Evolutionary conservation across 768 basidiomycete genomes (phyloP).

Genomic region (Suillus variegatus): DNA sequence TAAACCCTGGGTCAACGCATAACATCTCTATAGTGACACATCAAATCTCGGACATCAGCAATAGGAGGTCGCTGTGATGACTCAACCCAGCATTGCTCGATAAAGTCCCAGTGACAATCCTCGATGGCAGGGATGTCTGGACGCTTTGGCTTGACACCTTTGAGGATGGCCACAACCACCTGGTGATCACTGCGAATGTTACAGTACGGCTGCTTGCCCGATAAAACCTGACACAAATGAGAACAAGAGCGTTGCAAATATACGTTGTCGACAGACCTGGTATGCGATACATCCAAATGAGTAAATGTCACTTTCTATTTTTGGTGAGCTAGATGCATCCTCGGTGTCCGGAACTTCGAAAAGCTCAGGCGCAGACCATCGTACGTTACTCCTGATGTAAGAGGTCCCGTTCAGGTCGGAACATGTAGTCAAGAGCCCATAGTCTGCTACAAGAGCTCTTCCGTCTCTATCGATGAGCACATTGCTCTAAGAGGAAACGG

Average conservation of each 20-base stretch:
- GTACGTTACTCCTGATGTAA: conserved; percentile 25
- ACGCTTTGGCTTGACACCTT: conserved; percentile 2
- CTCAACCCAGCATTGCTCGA: conserved; percentile 39
- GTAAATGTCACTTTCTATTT: conserved; percentile 10
- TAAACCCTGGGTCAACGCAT: neutral
- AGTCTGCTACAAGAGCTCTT: neutral
- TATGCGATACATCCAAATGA: conserved; percentile 25
- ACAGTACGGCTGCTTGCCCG: neutral
- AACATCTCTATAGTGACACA: neutral
- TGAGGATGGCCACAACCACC: conserved; percentile 16
- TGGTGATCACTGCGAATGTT: conserved; percentile 8
- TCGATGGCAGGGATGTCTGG: conserved; percentile 38
- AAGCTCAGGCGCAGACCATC: conserved; percentile 33
- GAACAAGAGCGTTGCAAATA: neutral
- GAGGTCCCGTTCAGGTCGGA: neutral
- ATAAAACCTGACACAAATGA: conserved; percentile 1
- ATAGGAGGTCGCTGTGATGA: neutral
- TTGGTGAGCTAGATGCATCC: neutral
- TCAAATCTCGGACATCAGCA: neutral
- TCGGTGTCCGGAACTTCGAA: conserved; percentile 22
- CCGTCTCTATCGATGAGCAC: neutral
- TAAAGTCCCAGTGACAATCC: conserved; percentile 42
- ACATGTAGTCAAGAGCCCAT: neutral
- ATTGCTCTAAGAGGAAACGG: neutral
- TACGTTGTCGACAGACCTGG: conserved; percentile 17